Evolutionary conservation across 1,284 basidiomycete genomes (phyloP).

Genomic region (Trichosporon ovoides): DNA sequence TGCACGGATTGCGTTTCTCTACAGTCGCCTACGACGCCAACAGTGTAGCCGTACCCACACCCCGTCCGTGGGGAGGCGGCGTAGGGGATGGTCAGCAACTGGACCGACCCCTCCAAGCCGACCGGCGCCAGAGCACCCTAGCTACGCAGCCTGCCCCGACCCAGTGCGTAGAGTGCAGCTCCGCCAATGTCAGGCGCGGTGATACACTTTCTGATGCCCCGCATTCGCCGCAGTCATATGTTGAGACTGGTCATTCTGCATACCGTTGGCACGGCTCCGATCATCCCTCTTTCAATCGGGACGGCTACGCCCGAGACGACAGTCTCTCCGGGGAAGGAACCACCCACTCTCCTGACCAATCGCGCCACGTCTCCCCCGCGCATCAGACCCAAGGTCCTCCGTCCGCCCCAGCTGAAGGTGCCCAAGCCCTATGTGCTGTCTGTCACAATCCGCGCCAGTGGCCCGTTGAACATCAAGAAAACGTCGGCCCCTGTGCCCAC

Average conservation of each 20-base stretch:
- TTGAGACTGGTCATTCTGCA: no score
- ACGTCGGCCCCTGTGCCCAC: no score
- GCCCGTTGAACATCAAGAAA: no score
- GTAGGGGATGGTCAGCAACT: neutral
- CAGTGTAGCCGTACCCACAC: neutral
- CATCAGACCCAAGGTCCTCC: neutral
- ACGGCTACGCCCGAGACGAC: neutral
- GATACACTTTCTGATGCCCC: no score
- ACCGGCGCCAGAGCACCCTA: neutral
- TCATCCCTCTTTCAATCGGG: neutral
- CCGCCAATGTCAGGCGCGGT: no score
- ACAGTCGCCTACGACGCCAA: neutral
- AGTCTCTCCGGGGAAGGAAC: neutral
- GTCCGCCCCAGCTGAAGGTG: neutral
- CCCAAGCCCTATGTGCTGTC: no score
- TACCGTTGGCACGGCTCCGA: no score
- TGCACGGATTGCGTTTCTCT: neutral
- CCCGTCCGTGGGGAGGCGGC: conserved; percentile 4
- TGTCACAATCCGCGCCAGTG: no score
- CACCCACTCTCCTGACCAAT: neutral
- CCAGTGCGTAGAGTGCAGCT: no score
- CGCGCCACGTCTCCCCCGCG: neutral
- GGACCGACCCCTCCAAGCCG: neutral
- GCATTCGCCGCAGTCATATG: no score
- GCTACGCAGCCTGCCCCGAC: no score